Conservation (phyloP, 305 asterid species). For the Petunia hybrid region DNA sequence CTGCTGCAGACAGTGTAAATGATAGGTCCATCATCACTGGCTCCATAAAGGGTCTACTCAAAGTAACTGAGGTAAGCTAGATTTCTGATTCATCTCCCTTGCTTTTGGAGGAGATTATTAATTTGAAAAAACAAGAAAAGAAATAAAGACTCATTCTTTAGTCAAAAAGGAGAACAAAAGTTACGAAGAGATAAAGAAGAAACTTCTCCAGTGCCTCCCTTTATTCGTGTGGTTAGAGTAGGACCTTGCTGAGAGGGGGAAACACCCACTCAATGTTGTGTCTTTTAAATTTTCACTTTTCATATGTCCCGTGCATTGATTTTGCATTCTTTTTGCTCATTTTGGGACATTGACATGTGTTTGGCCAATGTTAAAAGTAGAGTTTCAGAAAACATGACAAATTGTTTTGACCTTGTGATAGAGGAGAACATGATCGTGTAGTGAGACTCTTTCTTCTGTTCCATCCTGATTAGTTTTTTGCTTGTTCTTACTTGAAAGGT, state of each 20-base stretch:
- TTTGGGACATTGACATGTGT: background rate
- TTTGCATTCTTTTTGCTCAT: conserved; percentile 15
- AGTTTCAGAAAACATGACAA: background rate
- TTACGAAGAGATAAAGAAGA: conserved; percentile 20
- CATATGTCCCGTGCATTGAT: background rate
- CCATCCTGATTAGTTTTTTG: conserved; percentile 23
- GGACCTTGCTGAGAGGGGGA: conserved; percentile 1
- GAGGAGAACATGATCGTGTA: conserved; percentile 4
- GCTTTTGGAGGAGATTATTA: conserved; percentile 23
- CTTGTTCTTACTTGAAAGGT: conserved; percentile 19
- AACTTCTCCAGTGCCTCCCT: background rate
- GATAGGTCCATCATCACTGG: conserved; percentile 67
- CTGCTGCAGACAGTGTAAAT: conserved; percentile 62
- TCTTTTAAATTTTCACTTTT: conserved; percentile 16
- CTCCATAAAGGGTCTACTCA: conserved; percentile 83
- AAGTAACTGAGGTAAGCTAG: conserved; percentile 85
- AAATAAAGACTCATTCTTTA: conserved; percentile 1
- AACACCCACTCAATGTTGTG: background rate
- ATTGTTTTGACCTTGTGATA: conserved; percentile 6
- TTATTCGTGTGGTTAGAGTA: conserved; percentile 21
- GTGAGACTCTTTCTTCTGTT: conserved; percentile 11
- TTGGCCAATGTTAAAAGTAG: conserved; percentile 9
- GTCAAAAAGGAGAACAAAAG: conserved; percentile 16
- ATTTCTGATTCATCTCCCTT: conserved; percentile 11
- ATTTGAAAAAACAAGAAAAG: background rate